Evolutionary conservation across 148 eudicot genomes (phyloP), one percentile per base, ranked within the genome.

Genomic region (Diospyros kaki): DNA sequence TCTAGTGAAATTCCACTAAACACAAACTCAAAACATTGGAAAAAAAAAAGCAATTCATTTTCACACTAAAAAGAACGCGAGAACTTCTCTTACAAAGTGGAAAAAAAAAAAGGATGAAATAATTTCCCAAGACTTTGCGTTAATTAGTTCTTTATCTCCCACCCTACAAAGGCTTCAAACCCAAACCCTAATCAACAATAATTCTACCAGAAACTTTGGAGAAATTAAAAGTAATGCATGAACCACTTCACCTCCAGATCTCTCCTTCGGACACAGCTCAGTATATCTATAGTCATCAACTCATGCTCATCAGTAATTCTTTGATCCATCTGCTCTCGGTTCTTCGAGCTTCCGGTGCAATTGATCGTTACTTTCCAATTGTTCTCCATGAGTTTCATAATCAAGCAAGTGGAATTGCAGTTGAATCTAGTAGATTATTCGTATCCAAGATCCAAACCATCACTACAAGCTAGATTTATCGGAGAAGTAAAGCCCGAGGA

Each of bases 231-330:
- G 8, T n/a, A 72, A 46, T 45, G 12, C 41, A 60, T 5, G 66
- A 62, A 6, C n/a, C 65, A 62, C 38, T 68, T 38, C 50, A 50
- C 68, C 67, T 73, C 48, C 28, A 73, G 67, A 61, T 73, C 76
- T 62, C 39, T 15, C 51, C 48, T 40, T 5, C 52, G 13, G n/a
- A 55, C 28, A 48, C 8, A 42, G n/a, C 69, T 11, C n/a, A 44
- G n/a, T 12, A 28, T 28, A 28, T 28, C 0, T 28, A 28, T 28
- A 28, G 28, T 28, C 28, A 28, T 28, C 12, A 55, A 55, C 9
- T 55, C 58, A 48, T 48, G 52, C 52, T 3, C 28, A 28, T 28
- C 28, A 48, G 52, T 48, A 48, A 48, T 3, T 55, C 59, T 10
- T 55, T 13, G 3, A 55, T 55, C 9, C 11, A 10, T 55, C 59